Conservation (phyloP, 192 early-diverging fungal genomes). For the Piromyces finnis region DNA sequence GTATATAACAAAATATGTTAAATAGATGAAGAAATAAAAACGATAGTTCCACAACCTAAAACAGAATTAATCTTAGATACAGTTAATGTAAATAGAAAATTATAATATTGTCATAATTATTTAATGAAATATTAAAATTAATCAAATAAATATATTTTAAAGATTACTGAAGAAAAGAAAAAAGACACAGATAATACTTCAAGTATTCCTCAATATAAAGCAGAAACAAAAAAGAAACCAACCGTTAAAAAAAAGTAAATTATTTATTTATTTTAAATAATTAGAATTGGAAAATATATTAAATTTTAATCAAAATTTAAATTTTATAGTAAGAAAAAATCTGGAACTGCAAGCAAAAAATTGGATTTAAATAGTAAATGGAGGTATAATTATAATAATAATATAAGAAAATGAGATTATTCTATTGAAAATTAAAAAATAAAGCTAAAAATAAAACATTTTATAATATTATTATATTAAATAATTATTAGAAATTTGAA, state of each 20-base stretch:
- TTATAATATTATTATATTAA: too few species aligned
- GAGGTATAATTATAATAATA: too few species aligned
- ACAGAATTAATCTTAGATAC: neutral
- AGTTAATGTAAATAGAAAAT: neutral
- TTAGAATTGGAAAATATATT: neutral
- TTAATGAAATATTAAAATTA: too few species aligned
- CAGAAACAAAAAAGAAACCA: slow-evolving; percentile 10
- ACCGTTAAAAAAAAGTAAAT: slow-evolving; percentile 31
- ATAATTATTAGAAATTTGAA: neutral
- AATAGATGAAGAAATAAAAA: neutral
- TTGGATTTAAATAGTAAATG: neutral
- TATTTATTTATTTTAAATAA: neutral
- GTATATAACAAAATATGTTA: too few species aligned
- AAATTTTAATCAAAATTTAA: too few species aligned
- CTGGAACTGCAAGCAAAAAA: neutral
- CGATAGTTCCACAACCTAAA: neutral
- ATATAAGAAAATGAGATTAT: neutral
- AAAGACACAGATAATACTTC: neutral
- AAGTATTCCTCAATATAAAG: neutral
- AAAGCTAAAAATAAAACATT: too few species aligned
- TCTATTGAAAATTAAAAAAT: too few species aligned
- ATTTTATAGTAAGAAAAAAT: neutral
- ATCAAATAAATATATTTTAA: too few species aligned
- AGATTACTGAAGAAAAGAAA: neutral
- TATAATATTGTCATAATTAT: too few species aligned